Conservation (phyloP, 2,329 filamentous ascomycete species). For the Dothiorella sarmentorum region DNA sequence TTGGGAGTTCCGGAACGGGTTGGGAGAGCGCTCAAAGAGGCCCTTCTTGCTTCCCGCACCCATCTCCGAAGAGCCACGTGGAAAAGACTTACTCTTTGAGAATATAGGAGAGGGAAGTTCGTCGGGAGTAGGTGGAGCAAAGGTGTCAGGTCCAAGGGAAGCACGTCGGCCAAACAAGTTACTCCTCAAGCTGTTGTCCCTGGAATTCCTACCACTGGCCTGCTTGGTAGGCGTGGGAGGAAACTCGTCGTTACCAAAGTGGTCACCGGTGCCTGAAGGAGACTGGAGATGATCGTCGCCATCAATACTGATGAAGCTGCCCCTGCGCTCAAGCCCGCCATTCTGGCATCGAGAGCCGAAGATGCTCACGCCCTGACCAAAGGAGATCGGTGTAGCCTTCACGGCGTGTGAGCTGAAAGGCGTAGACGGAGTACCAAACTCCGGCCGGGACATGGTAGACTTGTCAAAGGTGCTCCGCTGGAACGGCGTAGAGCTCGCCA, state of each 20-base stretch:
- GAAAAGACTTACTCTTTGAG: constrained; percentile 36
- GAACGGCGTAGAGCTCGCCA: constrained; percentile 45
- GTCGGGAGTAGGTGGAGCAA: constrained; percentile 37
- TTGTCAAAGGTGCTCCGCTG: constrained; percentile 58
- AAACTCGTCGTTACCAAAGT: constrained; percentile 65
- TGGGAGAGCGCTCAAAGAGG: constrained; percentile 16
- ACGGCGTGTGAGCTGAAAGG: constrained; percentile 67
- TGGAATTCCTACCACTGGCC: constrained; percentile 44
- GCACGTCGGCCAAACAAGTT: constrained; percentile 48
- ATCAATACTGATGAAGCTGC: constrained; percentile 78
- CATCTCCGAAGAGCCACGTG: constrained; percentile 16
- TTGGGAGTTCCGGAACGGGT: constrained; percentile 10
- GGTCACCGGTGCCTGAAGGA: constrained; percentile 55
- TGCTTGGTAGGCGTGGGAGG: constrained; percentile 95
- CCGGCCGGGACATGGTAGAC: constrained; percentile 62
- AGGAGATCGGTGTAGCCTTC: constrained; percentile 63
- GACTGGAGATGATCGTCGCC: constrained; percentile 67
- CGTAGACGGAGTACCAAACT: constrained; percentile 76
- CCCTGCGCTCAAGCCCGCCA: constrained; percentile 45
- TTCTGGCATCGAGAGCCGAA: constrained; percentile 49
- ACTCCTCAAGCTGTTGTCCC: constrained; percentile 50
- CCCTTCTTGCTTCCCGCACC: constrained; percentile 9
- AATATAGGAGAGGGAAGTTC: constrained; percentile 28
- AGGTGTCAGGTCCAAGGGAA: constrained; percentile 47
- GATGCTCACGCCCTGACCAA: constrained; percentile 61